phyloP scores from a whole-genome alignment of 495 filamentous ascomycete species.

The Podospora tetraspora region DNA sequence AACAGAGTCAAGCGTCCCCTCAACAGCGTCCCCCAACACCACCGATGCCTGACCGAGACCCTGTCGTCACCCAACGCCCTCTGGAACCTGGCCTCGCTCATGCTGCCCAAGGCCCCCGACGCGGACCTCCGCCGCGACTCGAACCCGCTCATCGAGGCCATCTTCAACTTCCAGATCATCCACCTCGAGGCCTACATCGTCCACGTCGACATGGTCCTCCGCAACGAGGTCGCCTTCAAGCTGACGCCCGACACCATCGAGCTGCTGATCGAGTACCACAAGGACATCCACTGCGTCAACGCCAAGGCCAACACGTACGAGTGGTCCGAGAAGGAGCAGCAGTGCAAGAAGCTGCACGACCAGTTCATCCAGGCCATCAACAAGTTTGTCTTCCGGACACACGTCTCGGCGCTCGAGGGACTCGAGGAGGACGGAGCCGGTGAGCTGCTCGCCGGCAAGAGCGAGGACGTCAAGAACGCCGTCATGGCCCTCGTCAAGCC shows the following conservation, averaged over 20 bases:
- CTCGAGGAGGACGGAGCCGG: constrained; percentile 95
- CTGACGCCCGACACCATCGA: constrained; percentile 97
- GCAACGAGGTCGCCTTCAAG: constrained; percentile 98
- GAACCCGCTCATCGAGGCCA: constrained; percentile 82
- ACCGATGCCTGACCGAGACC: constrained; percentile 93
- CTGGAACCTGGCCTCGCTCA: constrained; percentile 91
- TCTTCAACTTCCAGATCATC: constrained; percentile 92
- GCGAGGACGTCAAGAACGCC: constrained; percentile 86
- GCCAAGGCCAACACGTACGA: constrained; percentile 83
- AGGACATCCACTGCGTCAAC: constrained; percentile 92
- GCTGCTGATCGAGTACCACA: constrained; percentile 90
- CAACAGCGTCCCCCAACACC: constrained; percentile 96
- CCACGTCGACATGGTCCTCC: constrained; percentile 97
- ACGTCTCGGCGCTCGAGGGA: constrained; percentile 85
- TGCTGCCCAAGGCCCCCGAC: constrained; percentile 88
- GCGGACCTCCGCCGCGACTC: constrained; percentile 77
- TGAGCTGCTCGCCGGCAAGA: constrained; percentile 84
- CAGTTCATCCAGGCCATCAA: constrained; percentile 97
- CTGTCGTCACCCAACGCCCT: constrained; percentile 87
- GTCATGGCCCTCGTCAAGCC: constrained; percentile 84
- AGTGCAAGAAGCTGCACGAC: constrained; percentile 96
- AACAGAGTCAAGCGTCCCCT: constrained; percentile 96
- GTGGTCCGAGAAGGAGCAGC: constrained; percentile 95
- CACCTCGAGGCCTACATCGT: constrained; percentile 97
- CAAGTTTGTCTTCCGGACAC: constrained; percentile 91